Conservation (phyloP, 208 protist species). For the Acanthamoeba royreba region DNA sequence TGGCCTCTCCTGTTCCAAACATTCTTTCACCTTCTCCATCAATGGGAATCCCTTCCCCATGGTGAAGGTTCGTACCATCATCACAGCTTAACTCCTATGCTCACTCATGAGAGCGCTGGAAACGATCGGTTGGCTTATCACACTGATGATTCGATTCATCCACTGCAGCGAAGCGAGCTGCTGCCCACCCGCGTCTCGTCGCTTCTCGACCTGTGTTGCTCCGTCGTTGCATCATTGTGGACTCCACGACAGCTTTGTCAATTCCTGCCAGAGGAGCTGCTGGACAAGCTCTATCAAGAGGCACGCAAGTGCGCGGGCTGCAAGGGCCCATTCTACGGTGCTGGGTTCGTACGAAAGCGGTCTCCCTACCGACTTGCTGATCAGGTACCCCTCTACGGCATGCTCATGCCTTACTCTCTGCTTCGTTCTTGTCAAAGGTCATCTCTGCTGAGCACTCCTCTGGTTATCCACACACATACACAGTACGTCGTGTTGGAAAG, state of each 20-base stretch:
- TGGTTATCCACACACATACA: too few relatives aligned
- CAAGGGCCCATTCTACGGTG: neutral
- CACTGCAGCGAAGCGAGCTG: neutral
- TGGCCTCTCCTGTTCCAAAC: neutral
- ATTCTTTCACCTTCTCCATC: neutral
- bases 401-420: too few relatives aligned
- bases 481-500: neutral
- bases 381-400: too few relatives aligned
- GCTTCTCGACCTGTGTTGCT: neutral
- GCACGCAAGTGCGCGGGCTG: neutral
- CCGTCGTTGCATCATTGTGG: neutral
- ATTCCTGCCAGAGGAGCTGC: neutral
- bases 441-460: too few relatives aligned
- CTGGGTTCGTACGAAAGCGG: neutral
- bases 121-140: neutral
- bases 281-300: neutral
- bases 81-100: too few relatives aligned
- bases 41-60: neutral
- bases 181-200: neutral
- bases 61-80: neutral
- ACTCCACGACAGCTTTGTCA: neutral
- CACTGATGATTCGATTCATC: neutral
- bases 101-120: neutral
- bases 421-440: too few relatives aligned
- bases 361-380: neutral